These are phyloP conservation scores for Corymbia maculata DNA, from an alignment of 345 rosid genomes.

Conservation along the genomic window DNA sequence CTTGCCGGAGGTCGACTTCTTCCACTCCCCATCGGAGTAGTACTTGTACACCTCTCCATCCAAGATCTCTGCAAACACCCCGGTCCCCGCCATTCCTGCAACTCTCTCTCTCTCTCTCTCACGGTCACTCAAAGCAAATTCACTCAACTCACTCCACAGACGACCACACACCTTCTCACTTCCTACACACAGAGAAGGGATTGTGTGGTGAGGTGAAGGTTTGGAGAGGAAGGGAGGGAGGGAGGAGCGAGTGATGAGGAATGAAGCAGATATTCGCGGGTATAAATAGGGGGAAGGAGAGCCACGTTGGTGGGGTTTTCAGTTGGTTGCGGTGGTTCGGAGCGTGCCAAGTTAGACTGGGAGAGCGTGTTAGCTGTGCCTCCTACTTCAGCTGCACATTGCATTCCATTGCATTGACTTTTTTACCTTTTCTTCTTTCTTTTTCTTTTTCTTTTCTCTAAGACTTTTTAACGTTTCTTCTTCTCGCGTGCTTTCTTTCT, in stretches of 20 bases:
- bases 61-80: conserved; percentile 66
- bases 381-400: background rate
- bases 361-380: background rate
- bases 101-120: too few relatives aligned
- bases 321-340: background rate
- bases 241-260: background rate
- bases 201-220: too few relatives aligned
- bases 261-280: background rate
- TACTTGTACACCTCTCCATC: conserved; percentile 85
- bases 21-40: conserved; percentile 86
- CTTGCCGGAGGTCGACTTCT: conserved; percentile 70
- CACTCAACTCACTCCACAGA: background rate
- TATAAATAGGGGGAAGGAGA: conserved; percentile 19
- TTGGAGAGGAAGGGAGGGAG: background rate
- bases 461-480: background rate
- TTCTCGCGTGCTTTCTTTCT: accelerated
- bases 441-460: accelerated
- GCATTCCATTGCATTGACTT: background rate
- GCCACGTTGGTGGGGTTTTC: conserved; percentile 11
- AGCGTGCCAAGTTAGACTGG: background rate
- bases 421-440: background rate
- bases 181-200: background rate
- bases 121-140: too few relatives aligned
- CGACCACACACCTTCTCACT: background rate
- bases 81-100: conserved; percentile 66